Percentiles rank a stretch among this genome's conserved stretches.
phyloP scores from a whole-genome alignment of 345 rosid genomes.

The Erysimum cheiranthoides region DNA sequence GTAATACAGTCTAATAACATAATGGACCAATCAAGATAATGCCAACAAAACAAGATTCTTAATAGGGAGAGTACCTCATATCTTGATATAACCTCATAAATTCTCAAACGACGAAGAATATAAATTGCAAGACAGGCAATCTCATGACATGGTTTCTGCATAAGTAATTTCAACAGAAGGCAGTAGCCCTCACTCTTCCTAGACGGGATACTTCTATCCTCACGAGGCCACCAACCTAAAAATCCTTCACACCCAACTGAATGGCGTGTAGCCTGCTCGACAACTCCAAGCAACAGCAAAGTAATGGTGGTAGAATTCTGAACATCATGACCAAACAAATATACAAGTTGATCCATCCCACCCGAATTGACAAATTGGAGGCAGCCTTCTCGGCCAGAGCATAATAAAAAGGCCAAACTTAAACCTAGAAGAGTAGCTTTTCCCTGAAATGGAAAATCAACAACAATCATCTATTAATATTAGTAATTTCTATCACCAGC shows the following conservation, averaged over 20 bases:
- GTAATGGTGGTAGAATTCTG: constrained; percentile 61
- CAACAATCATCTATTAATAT: constrained; percentile 32
- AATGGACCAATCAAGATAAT: constrained; percentile 19
- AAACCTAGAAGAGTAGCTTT: constrained; percentile 69
- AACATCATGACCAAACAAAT: constrained; percentile 55
- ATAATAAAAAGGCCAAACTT: constrained; percentile 74
- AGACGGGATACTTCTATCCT: constrained; percentile 75
- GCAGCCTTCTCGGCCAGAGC: constrained; percentile 93
- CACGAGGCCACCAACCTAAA: constrained; percentile 98
- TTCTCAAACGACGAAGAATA: constrained; percentile 85
- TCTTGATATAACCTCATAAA: constrained; percentile 89
- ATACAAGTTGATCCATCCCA: constrained; percentile 77
- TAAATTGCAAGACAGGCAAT: constrained; percentile 78
- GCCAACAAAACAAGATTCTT: background rate
- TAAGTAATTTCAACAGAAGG: constrained; percentile 72
- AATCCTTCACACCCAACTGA: constrained; percentile 92
- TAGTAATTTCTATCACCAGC: constrained; percentile 15
- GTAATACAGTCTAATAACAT: constrained; percentile 17
- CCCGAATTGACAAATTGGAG: constrained; percentile 84
- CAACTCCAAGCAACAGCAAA: constrained; percentile 75
- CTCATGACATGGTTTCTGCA: constrained; percentile 86
- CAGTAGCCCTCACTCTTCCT: constrained; percentile 79
- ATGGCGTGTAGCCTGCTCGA: constrained; percentile 91
- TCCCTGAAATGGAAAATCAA: constrained; percentile 64
- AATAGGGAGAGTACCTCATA: constrained; percentile 69